Base-by-base conservation (phyloP, 805 yeast species). In the Priceomyces carsonii region DNA sequence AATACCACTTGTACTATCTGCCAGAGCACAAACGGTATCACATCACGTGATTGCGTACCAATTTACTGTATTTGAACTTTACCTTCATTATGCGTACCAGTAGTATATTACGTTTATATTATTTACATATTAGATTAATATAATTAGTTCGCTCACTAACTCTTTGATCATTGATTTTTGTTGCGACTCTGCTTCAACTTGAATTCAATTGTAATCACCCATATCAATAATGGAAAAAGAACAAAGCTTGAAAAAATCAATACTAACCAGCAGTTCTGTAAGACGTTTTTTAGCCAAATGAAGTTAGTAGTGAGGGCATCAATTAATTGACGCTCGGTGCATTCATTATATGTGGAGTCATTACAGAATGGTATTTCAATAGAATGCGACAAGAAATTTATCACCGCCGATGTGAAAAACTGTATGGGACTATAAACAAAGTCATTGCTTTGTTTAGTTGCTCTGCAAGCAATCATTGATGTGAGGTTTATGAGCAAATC, bases 351-450 rank as follows among this genome's bases (percentile, higher is more conserved):
- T 6, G 32, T 17, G 24, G 44, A 32, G 25, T 43, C 35, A 19
- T 26, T 21, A 28, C 33, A 30, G 9, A 13, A 21, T 2, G 28
- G 21, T 12, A 20, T 34, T 8, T 27, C 22, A n/a, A 32, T 32
- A 29, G 39, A 35, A 23, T 45, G 50, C 7, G 37, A 29, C 5
- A 56, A 43, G 20, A 47, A 53, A 24, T 36, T 40, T 17, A 54
- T 33, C 6, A 53, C 18, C 4, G 48, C 33, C 18, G 43, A 42
- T 5, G 57, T 53, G 29, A 55, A 29, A 15, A 49, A 23, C 14
- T 47, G 48, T 10, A 44, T 75, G 19, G n/a, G 47, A 40, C 24
- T 41, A 42, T 72, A 73, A 19, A 52, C 10, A 22, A 28, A 33
- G 12, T 45, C 49, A 12, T 29, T 33, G 2, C 22, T 35, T n/a